Conservation (phyloP, 2,329 filamentous ascomycete genomes). For the Fusarium nodosum region DNA sequence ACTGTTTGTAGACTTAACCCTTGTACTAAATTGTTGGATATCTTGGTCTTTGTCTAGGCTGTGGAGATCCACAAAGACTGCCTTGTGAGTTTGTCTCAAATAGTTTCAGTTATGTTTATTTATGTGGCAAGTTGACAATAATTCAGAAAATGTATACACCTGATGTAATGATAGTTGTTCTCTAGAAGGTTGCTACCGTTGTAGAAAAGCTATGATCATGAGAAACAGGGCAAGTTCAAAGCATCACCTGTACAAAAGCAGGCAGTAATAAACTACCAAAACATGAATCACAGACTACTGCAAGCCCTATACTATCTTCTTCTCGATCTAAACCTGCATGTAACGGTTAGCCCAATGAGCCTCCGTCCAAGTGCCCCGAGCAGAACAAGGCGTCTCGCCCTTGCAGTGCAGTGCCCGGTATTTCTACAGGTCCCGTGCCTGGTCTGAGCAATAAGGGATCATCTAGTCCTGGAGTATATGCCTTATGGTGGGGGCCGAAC, state of each 20-base stretch:
- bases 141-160: not conserved
- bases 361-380: slow-evolving; percentile 18
- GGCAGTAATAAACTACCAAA: slow-evolving; percentile 7
- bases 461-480: slow-evolving; percentile 22
- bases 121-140: not conserved
- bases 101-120: not conserved
- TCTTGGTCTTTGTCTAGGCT: slow-evolving; percentile 13
- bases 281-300: slow-evolving; percentile 14
- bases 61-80: slow-evolving; percentile 32
- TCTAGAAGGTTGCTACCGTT: not conserved
- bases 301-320: slow-evolving; percentile 17
- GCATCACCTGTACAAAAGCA: not conserved
- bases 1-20: slow-evolving; percentile 14
- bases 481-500: slow-evolving; percentile 35
- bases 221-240: not conserved
- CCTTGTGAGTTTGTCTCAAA: slow-evolving; percentile 23
- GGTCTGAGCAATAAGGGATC: slow-evolving; percentile 22
- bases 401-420: slow-evolving; percentile 26
- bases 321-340: slow-evolving; percentile 13
- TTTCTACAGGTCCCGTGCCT: slow-evolving; percentile 35
- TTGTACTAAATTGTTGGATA: slow-evolving; percentile 23
- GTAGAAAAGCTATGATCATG: not conserved
- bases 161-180: not conserved
- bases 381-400: slow-evolving; percentile 17
- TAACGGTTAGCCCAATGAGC: slow-evolving; percentile 8